Conservation (phyloP, 1,284 basidiomycete genomes). For the Abortiporus biennis region DNA sequence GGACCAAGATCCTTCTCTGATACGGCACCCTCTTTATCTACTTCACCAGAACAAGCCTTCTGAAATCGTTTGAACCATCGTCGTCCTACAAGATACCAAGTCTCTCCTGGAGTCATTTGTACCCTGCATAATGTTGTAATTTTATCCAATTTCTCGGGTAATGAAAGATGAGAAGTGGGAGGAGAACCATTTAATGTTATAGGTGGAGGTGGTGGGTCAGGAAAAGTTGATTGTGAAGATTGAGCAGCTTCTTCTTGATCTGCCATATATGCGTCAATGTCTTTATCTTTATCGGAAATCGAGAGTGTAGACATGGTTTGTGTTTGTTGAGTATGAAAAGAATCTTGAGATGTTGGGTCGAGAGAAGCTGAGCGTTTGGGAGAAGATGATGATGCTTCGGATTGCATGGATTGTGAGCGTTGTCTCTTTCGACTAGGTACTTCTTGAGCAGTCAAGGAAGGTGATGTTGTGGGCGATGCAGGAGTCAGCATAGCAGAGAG, state of each 20-base stretch:
- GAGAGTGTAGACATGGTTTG: slow-evolving; percentile 24
- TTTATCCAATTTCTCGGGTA: slow-evolving; percentile 39
- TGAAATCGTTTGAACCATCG: slow-evolving; percentile 74
- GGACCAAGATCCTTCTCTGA: slow-evolving; percentile 62
- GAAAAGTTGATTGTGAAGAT: slow-evolving; percentile 13
- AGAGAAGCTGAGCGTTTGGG: slow-evolving; percentile 67
- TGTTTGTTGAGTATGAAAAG: too few relatives aligned
- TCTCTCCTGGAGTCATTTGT: slow-evolving; percentile 58
- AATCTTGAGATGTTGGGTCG: slow-evolving; percentile 42
- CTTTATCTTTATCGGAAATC: slow-evolving; percentile 10
- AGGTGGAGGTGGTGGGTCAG: slow-evolving; percentile 14
- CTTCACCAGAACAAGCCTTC: slow-evolving; percentile 59
- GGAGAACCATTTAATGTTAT: slow-evolving; percentile 17
- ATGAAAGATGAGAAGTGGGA: slow-evolving; percentile 23
- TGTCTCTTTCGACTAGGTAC: slow-evolving; percentile 37
- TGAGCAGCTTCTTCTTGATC: slow-evolving; percentile 49
- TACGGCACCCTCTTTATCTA: slow-evolving; percentile 60
- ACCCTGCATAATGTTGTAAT: slow-evolving; percentile 41
- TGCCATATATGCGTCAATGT: slow-evolving; percentile 68
- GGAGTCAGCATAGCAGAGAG: slow-evolving; percentile 25
- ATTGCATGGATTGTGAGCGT: slow-evolving; percentile 44
- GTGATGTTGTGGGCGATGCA: slow-evolving; percentile 23
- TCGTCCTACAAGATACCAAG: slow-evolving; percentile 72
- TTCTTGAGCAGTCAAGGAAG: slow-evolving; percentile 19
- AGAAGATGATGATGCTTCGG: slow-evolving; percentile 52